phyloP scores from a whole-genome alignment of 805 yeast genomes.

The Wickerhamiella qilinensis region DNA sequence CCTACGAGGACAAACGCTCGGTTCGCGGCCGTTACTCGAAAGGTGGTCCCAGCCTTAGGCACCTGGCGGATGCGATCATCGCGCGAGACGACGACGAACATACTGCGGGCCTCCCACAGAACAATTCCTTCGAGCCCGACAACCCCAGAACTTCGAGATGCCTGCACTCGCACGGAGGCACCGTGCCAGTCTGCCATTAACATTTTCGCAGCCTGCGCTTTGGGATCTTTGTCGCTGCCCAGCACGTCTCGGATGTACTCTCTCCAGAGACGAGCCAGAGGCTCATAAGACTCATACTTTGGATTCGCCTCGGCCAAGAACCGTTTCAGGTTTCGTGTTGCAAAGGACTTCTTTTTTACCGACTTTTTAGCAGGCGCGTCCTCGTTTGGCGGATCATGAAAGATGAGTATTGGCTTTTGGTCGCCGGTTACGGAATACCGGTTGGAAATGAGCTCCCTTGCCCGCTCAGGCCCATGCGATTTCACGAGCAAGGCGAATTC shows the following conservation, averaged over 20 bases:
- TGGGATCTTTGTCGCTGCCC: constrained; percentile 10
- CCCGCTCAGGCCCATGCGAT: constrained; percentile 18
- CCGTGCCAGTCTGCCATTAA: constrained; percentile 76
- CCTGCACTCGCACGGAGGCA: constrained; percentile 40
- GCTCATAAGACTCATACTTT: constrained; percentile 33
- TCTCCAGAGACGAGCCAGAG: constrained; percentile 58
- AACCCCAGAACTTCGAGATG: constrained; percentile 38
- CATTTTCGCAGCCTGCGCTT: constrained; percentile 24
- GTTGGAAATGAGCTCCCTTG: constrained; percentile 22
- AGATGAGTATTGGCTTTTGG: constrained; percentile 22
- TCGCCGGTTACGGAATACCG: constrained; percentile 23
- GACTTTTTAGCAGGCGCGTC: constrained; percentile 18
- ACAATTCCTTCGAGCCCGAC: constrained; percentile 62
- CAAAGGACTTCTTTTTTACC: constrained; percentile 16
- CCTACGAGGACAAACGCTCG: constrained; percentile 44
- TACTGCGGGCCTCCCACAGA: constrained; percentile 67
- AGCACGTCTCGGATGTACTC: constrained; percentile 45
- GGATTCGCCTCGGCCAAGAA: constrained; percentile 7
- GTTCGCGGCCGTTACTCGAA: constrained; percentile 30
- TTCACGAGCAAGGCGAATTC: constrained; percentile 18
- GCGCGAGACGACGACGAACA: constrained; percentile 45
- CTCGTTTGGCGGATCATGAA: constrained; percentile 14
- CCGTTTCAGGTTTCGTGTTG: constrained; percentile 24
- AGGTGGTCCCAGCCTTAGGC: constrained; percentile 51
- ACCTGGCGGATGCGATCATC: constrained; percentile 29